These are phyloP conservation scores for Ganoderma meredithae DNA, from an alignment of 1,284 basidiomycete genomes.

Conservation along the genomic window DNA sequence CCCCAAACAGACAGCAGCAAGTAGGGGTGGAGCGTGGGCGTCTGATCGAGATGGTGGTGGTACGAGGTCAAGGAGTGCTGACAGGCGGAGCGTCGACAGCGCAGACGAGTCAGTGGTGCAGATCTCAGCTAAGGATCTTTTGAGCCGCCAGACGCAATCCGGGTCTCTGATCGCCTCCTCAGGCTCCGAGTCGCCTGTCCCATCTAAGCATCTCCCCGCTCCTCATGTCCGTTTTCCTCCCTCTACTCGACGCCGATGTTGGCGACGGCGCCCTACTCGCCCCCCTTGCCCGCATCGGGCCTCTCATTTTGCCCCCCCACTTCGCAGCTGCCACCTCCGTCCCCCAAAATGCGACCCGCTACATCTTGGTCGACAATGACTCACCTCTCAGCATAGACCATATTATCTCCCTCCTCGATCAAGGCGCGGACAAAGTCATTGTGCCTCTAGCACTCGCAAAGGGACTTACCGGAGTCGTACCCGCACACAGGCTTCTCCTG, in stretches of 20 bases:
- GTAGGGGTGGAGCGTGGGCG: too few relatives aligned
- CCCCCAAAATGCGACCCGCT: slow-evolving; percentile 45
- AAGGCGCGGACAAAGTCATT: slow-evolving; percentile 81
- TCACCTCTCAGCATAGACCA: slow-evolving; percentile 58
- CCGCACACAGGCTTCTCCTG: slow-evolving; percentile 76
- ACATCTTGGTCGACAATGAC: slow-evolving; percentile 66
- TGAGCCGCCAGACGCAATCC: slow-evolving; percentile 3
- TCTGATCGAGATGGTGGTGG: too few relatives aligned
- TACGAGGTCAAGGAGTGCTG: not conserved
- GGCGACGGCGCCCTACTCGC: slow-evolving; percentile 58
- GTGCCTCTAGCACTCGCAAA: slow-evolving; percentile 71
- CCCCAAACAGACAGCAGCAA: too few relatives aligned
- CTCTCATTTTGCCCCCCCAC: slow-evolving; percentile 65
- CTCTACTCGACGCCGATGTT: slow-evolving; percentile 57
- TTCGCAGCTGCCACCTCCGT: slow-evolving; percentile 39
- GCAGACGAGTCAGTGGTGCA: slow-evolving; percentile 4
- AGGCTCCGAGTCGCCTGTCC: slow-evolving; percentile 5
- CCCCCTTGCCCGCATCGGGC: slow-evolving; percentile 77
- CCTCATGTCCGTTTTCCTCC: slow-evolving; percentile 66
- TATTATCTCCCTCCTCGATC: slow-evolving; percentile 74
- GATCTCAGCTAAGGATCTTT: slow-evolving; percentile 22
- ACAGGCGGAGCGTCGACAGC: not conserved
- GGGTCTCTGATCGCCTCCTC: slow-evolving; percentile 27
- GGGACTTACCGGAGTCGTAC: slow-evolving; percentile 72
- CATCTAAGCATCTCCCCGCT: not conserved